Percentiles rank a stretch among this genome's conserved stretches.
These are phyloP conservation scores for Neurospora sp. DNA, from an alignment of 495 filamentous ascomycete genomes.

Conservation along the genomic window DNA sequence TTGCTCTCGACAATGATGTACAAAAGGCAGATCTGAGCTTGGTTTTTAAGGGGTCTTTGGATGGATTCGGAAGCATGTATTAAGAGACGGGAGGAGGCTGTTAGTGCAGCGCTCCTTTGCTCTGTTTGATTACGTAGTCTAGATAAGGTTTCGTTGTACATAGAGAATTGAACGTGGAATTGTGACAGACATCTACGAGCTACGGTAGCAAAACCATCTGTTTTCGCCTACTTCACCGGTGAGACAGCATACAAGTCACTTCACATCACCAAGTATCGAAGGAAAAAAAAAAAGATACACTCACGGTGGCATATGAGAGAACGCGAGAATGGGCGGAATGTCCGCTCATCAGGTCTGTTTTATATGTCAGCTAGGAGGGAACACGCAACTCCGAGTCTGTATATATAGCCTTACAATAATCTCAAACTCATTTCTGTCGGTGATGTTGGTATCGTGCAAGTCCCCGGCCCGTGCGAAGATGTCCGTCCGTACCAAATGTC, in stretches of 20 bases:
- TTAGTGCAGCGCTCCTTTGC: background rate
- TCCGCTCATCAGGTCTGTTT: background rate
- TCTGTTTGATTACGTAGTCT: background rate
- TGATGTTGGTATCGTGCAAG: background rate
- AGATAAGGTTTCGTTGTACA: background rate
- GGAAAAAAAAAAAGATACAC: background rate
- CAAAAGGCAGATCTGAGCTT: conserved; percentile 41
- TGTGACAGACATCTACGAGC: too few species aligned
- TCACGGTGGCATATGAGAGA: background rate
- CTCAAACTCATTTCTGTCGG: background rate
- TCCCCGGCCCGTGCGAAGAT: background rate
- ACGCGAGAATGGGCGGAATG: background rate
- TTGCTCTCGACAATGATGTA: conserved; percentile 26
- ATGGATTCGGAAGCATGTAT: background rate
- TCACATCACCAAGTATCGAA: background rate
- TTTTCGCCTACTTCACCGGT: too few species aligned
- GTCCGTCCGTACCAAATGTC: background rate
- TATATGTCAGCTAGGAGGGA: background rate
- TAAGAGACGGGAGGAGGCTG: background rate
- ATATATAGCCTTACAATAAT: background rate
- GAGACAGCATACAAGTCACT: background rate
- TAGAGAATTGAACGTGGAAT: too few species aligned
- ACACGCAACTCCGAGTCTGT: background rate
- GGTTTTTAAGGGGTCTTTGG: background rate
- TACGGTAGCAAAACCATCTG: too few species aligned